phyloP scores from a whole-genome alignment of 192 early-diverging fungal genomes.

The Rhizophagus prolifer region DNA sequence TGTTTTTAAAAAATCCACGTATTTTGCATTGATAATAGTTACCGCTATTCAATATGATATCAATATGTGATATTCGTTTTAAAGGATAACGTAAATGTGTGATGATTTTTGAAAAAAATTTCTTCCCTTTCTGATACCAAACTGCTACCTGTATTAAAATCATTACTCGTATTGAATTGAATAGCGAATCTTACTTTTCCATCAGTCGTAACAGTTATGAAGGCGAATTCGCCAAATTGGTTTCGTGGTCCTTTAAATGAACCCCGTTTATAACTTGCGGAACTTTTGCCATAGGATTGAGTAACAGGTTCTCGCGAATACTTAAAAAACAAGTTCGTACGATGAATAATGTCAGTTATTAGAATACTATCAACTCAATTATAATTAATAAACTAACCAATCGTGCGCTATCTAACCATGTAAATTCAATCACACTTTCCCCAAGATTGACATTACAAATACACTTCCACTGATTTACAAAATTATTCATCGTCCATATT shows the following conservation, averaged over 20 bases:
- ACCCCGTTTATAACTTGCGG: constrained; percentile 5
- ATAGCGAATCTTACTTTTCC: constrained; percentile 18
- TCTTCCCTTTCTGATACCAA: constrained; percentile 14
- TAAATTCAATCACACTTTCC: constrained; percentile 14
- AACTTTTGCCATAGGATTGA: neutral
- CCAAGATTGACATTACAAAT: constrained; percentile 16
- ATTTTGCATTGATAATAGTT: neutral
- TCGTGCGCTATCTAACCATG: constrained; percentile 15
- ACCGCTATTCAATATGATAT: constrained; percentile 19
- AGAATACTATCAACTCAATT: no score
- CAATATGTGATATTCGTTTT: constrained; percentile 18
- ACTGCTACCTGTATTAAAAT: neutral
- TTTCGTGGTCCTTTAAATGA: constrained; percentile 26
- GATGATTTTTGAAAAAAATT: constrained; percentile 1
- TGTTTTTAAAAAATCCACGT: neutral
- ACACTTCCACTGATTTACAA: constrained; percentile 20
- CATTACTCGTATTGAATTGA: no score
- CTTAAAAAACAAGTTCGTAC: neutral
- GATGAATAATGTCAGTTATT: no score
- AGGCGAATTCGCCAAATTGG: constrained; percentile 21
- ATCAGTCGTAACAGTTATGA: constrained; percentile 16
- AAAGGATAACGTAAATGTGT: neutral
- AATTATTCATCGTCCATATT: constrained; percentile 25
- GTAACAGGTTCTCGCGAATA: neutral
- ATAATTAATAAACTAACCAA: constrained; percentile 4